Conservation (phyloP, 1,284 basidiomycete genomes). For the Cutaneotrichosporon cyanovorans region DNA sequence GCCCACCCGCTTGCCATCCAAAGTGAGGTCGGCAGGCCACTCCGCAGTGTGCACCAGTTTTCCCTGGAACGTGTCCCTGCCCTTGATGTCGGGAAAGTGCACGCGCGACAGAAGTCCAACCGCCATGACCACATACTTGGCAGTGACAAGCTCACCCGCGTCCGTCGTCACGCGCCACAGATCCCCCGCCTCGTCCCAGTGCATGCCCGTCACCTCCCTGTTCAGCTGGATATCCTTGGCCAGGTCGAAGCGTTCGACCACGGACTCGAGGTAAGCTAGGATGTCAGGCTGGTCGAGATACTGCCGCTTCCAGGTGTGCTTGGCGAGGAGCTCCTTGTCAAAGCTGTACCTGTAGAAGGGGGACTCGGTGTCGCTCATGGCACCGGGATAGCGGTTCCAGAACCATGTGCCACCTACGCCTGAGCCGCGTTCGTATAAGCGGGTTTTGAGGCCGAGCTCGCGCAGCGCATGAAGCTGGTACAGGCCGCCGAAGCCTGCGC, state of each 20-base stretch:
- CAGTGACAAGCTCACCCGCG: slow-evolving; percentile 1
- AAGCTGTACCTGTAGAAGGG: slow-evolving; percentile 24
- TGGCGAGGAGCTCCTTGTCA: slow-evolving; percentile 8
- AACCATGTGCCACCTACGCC: slow-evolving; percentile 14
- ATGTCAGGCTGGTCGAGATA: slow-evolving; percentile 29
- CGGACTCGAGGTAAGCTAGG: slow-evolving; percentile 21
- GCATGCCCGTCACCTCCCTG: slow-evolving; percentile 5
- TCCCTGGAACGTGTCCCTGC: slow-evolving; percentile 7
- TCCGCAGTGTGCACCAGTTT: slow-evolving; percentile 10
- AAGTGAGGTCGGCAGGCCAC: slow-evolving; percentile 5
- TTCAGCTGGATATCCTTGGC: slow-evolving; percentile 22
- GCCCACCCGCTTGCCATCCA: slow-evolving; percentile 2
- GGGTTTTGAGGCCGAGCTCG: slow-evolving; percentile 2
- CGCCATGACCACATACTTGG: slow-evolving; percentile 21
- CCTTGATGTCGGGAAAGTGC: slow-evolving; percentile 15
- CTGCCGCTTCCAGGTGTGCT: slow-evolving; percentile 16
- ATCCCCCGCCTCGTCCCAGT: not conserved
- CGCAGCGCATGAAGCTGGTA: slow-evolving; percentile 9
- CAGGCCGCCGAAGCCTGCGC: slow-evolving; percentile 10
- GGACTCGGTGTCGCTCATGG: slow-evolving; percentile 26
- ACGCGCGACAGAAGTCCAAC: slow-evolving; percentile 14
- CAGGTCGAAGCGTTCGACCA: slow-evolving; percentile 19
- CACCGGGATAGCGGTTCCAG: slow-evolving; percentile 21
- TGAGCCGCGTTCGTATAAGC: slow-evolving; percentile 2
- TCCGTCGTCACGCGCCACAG: not conserved